Conservation (phyloP, 1,284 basidiomycete genomes). For the Cutaneotrichosporon sp. region DNA sequence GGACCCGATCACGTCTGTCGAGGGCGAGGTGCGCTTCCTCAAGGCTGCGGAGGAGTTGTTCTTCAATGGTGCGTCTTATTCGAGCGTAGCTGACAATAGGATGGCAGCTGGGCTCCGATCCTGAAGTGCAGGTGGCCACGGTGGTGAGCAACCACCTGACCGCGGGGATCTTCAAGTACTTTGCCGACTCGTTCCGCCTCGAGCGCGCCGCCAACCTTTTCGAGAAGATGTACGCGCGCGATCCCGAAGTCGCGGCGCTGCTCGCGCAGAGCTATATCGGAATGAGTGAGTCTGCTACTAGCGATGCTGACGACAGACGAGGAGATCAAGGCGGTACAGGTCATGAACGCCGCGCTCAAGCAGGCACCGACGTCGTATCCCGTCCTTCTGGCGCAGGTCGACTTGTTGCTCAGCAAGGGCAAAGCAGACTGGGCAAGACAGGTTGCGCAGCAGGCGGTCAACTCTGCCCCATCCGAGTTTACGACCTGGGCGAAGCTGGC, state of each 20-base stretch:
- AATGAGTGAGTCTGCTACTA: slow-evolving; percentile 73
- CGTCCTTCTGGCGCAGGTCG: slow-evolving; percentile 88
- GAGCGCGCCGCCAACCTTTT: slow-evolving; percentile 92
- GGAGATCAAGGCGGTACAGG: slow-evolving; percentile 95
- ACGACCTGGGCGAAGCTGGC: slow-evolving; percentile 98
- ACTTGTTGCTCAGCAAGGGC: slow-evolving; percentile 79
- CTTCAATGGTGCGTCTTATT: slow-evolving; percentile 67
- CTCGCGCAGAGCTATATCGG: slow-evolving; percentile 90
- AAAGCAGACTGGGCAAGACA: slow-evolving; percentile 86
- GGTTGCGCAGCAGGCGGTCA: slow-evolving; percentile 90
- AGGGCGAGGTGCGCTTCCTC: slow-evolving; percentile 86
- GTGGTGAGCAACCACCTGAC: slow-evolving; percentile 97
- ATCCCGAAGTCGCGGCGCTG: slow-evolving; percentile 86
- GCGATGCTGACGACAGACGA: slow-evolving; percentile 65
- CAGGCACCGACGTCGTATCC: slow-evolving; percentile 89
- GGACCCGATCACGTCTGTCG: slow-evolving; percentile 86
- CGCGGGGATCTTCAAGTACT: slow-evolving; percentile 93
- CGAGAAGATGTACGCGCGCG: slow-evolving; percentile 79
- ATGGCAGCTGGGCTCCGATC: slow-evolving; percentile 97
- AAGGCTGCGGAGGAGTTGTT: slow-evolving; percentile 89
- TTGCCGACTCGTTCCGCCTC: slow-evolving; percentile 84
- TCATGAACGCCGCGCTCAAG: slow-evolving; percentile 81
- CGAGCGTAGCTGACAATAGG: slow-evolving; percentile 56
- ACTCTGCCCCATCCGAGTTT: slow-evolving; percentile 96
- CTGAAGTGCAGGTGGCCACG: slow-evolving; percentile 97